Percentiles rank a stretch among this genome's conserved stretches.
These are phyloP conservation scores for Pyracantha coccinea DNA, from an alignment of 331 rosid species.

Conservation along the genomic window DNA sequence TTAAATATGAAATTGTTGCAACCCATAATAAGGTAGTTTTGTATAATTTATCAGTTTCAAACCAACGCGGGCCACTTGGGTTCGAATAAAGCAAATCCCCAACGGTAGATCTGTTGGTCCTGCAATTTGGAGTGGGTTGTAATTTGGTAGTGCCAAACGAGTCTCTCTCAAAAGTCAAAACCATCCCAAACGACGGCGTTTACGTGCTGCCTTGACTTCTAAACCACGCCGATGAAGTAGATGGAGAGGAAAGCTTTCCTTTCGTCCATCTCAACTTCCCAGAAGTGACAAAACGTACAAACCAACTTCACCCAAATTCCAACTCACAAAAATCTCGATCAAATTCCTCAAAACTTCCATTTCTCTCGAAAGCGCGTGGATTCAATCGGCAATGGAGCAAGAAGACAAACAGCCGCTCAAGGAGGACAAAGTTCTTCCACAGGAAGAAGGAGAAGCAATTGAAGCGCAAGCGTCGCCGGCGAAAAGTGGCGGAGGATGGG, in stretches of 20 bases:
- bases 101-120: too few relatives aligned
- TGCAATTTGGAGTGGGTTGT: too few relatives aligned
- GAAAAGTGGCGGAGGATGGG: conserved; percentile 39
- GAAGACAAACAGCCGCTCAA: conserved; percentile 49
- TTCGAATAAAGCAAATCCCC: too few relatives aligned
- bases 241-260: not conserved
- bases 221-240: conserved; percentile 1
- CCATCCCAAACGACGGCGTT: not conserved
- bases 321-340: not conserved
- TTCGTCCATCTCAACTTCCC: not conserved
- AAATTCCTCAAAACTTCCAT: not conserved
- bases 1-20: too few relatives aligned
- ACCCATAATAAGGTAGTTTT: too few relatives aligned
- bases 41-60: too few relatives aligned
- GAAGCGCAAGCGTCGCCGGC: conserved; percentile 15
- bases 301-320: not conserved
- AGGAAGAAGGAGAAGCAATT: conserved; percentile 11
- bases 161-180: too few relatives aligned
- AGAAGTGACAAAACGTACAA: not conserved
- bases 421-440: conserved; percentile 26
- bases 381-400: conserved; percentile 49
- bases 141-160: not conserved
- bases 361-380: not conserved
- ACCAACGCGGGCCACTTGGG: too few relatives aligned
- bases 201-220: not conserved